Evolutionary conservation across 2,329 filamentous ascomycete species (phyloP), one percentile per base, ranked within the genome.

Genomic region (Lachnellula suecica): DNA sequence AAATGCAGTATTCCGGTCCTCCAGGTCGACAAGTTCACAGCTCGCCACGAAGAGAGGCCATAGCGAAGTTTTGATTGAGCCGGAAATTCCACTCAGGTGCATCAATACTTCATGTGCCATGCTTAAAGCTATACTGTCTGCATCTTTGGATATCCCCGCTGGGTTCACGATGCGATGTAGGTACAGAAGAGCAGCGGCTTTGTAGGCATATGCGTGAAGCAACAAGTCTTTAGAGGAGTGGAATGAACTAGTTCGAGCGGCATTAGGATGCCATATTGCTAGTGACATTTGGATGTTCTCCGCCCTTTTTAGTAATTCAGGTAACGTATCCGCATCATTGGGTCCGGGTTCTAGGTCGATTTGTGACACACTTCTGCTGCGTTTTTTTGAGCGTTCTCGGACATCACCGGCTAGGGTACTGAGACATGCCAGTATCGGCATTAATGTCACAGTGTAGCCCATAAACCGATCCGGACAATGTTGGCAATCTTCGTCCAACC

Each of bases 41-140:
- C 61, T 58, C 1, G 64, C 64, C 4, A 69, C 47, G 47, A 69
- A 63, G 3, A 64, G 58, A 2, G 66, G 65, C 66, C 66, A 69
- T 10, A 67, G 44, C 7, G 64, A 57, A 47, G 67, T 63, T 46
- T 63, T 63, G 17, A 66, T 45, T 47, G 68, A 63, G 4, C 62
- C 61, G 1, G 59, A 53, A 2, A 56, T 59, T 22, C 52, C 59
- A 22, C 46, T 59, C 2, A 60, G 57, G 52, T 66, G 62, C 23
- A 63, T 53, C 40, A 68, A 52, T n/a, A 68, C 56, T 17, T 68
- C 64, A 47, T 65, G 66, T 13, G 66, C 66, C 53, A 59, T 63
- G 2, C 51, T 49, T 4, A 66, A 43, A 2, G 66, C 66, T 25
- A 57, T 57, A 0, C 50, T 40, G 40, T 68, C 63, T 6, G 57